Base-by-base conservation (phyloP, 1,284 basidiomycete species). In the Irpex lacteus region DNA sequence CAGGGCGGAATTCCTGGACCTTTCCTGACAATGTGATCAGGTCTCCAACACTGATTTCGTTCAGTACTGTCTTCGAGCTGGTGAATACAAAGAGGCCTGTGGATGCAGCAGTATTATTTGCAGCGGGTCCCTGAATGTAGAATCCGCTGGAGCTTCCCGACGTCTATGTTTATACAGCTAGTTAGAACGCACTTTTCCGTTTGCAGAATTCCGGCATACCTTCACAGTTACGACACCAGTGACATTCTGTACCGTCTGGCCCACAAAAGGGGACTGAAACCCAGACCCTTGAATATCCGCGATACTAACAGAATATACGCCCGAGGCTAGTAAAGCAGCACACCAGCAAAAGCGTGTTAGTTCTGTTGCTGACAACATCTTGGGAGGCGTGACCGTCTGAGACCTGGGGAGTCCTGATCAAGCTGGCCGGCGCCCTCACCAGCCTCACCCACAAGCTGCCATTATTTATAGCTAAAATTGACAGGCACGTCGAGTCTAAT, bases 251-350 rank as follows among this genome's bases (percentile, higher is more conserved):
- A 88, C 81, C 9, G 73, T 76, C 68, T 86, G 76, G 0, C 83
- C 82, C 40, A 64, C 70, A 34, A 82, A 74, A 52, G 85, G 81
- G 19, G 84, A 85, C 62, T 74, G 70, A 67, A 79, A 88, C 2
- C 80, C 73, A 21, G 72, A 66, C 8, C 86, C 86, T 73, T 87
- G 83, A 37, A 86, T 83, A 54, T 85, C 83, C 37, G 82, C 75
- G 32, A 85, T 74, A 55, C 37, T 66, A 37, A 69, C 67, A 3
- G 67, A 68, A 26, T 59, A 44, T 13, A 40, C 67, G 4, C 57
- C 19, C 32, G 60, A 49, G n/a, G 60, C 59, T 55, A 66, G 55
- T 50, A 44, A 15, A 15, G 63, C 60, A 4, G 66, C 60, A 3
- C 40, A 53, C 44, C 6, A 38, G 49, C 60, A 49, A 9, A 60